Conservation (phyloP, 768 basidiomycete genomes). For the Pulveroboletus sp. region DNA sequence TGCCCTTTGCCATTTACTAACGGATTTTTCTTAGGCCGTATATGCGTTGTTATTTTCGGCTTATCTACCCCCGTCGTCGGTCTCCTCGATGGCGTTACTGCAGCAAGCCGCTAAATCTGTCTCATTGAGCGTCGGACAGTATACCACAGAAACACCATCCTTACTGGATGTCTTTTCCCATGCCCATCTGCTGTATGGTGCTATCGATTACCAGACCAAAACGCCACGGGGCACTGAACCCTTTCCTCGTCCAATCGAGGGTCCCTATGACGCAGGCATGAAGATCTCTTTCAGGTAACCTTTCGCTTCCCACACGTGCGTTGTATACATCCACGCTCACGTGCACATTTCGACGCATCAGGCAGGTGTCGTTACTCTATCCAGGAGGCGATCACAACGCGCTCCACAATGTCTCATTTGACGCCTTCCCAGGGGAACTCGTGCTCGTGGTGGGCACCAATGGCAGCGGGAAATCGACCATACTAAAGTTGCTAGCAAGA, state of each 20-base stretch:
- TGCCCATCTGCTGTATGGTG: slow-evolving; percentile 20
- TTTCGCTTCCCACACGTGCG: background rate
- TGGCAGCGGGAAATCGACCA: slow-evolving; percentile 28
- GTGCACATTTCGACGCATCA: background rate
- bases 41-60: slow-evolving; percentile 22
- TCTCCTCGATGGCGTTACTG: slow-evolving; percentile 34
- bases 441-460: slow-evolving; percentile 32
- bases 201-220: slow-evolving; percentile 17
- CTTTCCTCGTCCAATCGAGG: slow-evolving; percentile 13
- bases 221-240: slow-evolving; percentile 18
- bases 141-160: slow-evolving; percentile 1
- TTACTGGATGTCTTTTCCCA: slow-evolving; percentile 12
- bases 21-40: slow-evolving; percentile 16
- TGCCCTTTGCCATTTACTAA: background rate
- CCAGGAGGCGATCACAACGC: slow-evolving; percentile 18
- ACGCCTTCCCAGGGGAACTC: slow-evolving; percentile 27
- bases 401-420: slow-evolving; percentile 25
- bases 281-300: slow-evolving; percentile 26
- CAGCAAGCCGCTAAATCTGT: slow-evolving; percentile 30
- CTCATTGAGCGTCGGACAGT: slow-evolving; percentile 15
- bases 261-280: slow-evolving; percentile 17
- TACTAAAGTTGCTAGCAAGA: slow-evolving; percentile 49
- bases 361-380: slow-evolving; percentile 24
- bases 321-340: background rate
- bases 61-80: slow-evolving; percentile 26